Evolutionary conservation across 169 alveolate genomes (phyloP).

Genomic region (Neospora caninum): DNA sequence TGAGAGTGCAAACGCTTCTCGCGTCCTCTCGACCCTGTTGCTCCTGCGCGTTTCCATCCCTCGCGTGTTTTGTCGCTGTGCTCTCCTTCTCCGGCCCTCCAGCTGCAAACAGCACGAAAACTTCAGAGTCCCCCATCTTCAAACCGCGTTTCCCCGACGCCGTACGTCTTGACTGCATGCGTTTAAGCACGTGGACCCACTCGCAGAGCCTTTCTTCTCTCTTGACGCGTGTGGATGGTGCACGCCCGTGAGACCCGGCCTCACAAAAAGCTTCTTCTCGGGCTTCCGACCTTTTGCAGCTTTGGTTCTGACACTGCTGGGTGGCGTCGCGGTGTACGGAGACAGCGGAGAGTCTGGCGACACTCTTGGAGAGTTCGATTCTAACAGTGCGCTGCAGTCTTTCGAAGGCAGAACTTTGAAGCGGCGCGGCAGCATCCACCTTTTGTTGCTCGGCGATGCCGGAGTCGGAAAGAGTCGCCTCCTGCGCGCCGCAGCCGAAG

Average conservation of each 20-base stretch:
- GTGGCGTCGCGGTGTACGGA: slow-evolving; percentile 12
- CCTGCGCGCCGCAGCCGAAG: slow-evolving; percentile 42
- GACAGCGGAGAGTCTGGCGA: neutral
- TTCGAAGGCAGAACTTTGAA: neutral
- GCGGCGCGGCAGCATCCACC: slow-evolving; percentile 41
- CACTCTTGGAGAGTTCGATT: neutral
- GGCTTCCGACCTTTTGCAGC: neutral
- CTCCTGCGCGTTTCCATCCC: too few relatives aligned
- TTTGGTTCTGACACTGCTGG: slow-evolving; percentile 37
- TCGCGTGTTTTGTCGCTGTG: neutral
- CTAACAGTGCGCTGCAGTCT: neutral
- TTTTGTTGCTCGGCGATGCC: slow-evolving; percentile 27
- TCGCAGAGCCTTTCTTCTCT: too few relatives aligned
- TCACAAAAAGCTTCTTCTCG: neutral
- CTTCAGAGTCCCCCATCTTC: too few relatives aligned
- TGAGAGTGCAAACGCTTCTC: neutral
- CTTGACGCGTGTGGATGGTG: too few relatives aligned
- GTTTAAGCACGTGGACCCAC: too few relatives aligned
- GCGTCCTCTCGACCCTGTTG: neutral
- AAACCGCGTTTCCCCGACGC: too few relatives aligned
- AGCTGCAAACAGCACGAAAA: too few relatives aligned
- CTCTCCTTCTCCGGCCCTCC: too few relatives aligned
- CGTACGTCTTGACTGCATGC: too few relatives aligned
- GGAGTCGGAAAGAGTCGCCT: slow-evolving; percentile 50
- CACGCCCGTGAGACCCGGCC: too few relatives aligned